Evolutionary conservation across 257 asterid genomes (phyloP), one percentile per base, ranked within the genome.

Genomic region (Thymus mandschuricus): DNA sequence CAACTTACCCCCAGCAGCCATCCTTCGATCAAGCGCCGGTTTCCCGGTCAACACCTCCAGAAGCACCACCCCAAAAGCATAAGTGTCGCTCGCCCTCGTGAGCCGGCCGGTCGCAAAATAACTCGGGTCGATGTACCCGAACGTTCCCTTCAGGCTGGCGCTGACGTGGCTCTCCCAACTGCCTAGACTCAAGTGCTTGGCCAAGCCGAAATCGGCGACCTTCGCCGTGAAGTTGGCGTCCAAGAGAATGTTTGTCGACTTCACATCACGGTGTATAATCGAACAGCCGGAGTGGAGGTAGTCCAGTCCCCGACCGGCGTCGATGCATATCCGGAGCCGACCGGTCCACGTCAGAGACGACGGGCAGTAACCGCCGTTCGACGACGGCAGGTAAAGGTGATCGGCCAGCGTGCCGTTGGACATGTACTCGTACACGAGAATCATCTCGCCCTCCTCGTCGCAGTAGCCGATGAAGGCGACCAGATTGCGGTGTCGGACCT

Each of bases 211-310:
- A 70, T 70, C 75, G 0, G 68, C 33, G n/a, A 70, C 75, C 43
- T 60, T 59, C 3, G 68, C 30, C 9, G 2, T 8, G 3, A 69
- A 31, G 30, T 69, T 30, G 3, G 30, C 35, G n/a, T 69, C 74
- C 10, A 69, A 41, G 27, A 48, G 75, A 0, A 70, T 70, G 3
- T 59, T 70, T 0, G 68, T 45, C 1, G 68, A 34, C 68, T 70
- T 70, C 1, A 70, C 68, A 70, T 70, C 75, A 10, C 75, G 68
- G 7, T 70, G 75, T 15, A 70, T 60, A n/a, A 60, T 48, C 0
- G 75, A 70, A 52, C 34, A 31, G 11, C 59, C 74, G 1, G 66
- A 30, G 67, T 70, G 74, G 10, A 70, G 74, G 33, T 70, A 70
- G 3, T 70, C 75, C 3, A 70, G 8, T 1, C 75, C 75, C 21